These are phyloP conservation scores for Dicorynia guianensis DNA, from an alignment of 306 rosid genomes.

Conservation along the genomic window DNA sequence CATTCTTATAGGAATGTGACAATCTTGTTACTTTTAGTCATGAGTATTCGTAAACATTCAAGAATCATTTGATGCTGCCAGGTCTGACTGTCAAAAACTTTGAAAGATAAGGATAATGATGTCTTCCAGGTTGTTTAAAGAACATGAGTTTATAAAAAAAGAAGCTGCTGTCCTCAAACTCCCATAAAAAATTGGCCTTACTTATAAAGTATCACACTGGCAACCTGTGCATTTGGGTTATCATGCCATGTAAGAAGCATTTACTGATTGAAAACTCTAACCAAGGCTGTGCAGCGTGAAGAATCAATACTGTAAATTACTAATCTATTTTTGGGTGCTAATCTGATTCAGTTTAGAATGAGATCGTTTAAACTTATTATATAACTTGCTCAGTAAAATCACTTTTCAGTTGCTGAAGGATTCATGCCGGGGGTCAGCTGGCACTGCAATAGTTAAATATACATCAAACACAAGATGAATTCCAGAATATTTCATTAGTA, in stretches of 20 bases:
- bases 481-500: no score
- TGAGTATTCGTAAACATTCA: background rate
- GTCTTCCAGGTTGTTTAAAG: background rate
- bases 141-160: background rate
- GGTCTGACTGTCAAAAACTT: background rate
- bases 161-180: background rate
- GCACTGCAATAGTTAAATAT: no score
- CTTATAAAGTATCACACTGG: background rate
- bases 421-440: background rate
- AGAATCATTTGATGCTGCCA: background rate
- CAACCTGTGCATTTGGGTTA: background rate
- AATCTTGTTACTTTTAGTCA: no score
- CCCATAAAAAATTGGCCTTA: background rate
- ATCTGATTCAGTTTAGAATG: background rate
- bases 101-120: background rate
- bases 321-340: background rate
- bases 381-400: background rate
- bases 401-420: background rate
- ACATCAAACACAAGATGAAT: no score
- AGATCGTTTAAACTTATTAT: background rate
- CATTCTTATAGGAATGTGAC: background rate
- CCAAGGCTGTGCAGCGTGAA: background rate
- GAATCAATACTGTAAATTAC: background rate
- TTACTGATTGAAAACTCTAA: background rate
- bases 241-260: background rate